Base-by-base conservation (phyloP, 1,284 basidiomycete species). In the Blastosporella zonata region DNA sequence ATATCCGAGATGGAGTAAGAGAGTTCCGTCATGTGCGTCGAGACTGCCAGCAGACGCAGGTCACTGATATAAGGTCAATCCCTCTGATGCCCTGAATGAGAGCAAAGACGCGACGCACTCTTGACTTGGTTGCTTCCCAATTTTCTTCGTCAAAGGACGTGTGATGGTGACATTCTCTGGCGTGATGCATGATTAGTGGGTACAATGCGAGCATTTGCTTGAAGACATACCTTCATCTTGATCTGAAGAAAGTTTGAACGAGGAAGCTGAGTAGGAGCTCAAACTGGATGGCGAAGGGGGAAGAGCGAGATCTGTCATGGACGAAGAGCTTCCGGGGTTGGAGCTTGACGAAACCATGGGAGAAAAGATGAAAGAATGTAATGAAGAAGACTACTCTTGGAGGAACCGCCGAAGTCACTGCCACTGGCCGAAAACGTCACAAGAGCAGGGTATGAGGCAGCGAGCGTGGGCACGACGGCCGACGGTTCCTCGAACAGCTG, bases 1-100 rank as follows among this genome's bases (percentile, higher is more conserved):
- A 91, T 88, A 65, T 91, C 89, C 22, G 87, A 89, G 54, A 91
- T 84, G 57, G 78, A 79, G 62, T 88, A 91, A 3, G 85, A 86
- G 35, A 90, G 75, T 63, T 91, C 88, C 10, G 88, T 90, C 60
- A 91, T 87, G 60, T 84, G 84, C 0, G 87, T 86, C n/a, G 87
- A 89, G 57, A 87, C 73, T 29, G 87, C 86, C 29, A 91, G 70
- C 36, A 88, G 63, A 43, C 79, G 84, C 36, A 91, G 71, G 62
- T 90, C 84, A 48, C 84, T 88, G 66, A 47, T 49, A 23, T 25
- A 23, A 15, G 39, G 4, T 27, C 27, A 15, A 46, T 47, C 17
- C 50, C n/a, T 55, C 55, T 49, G 36, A 40, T 33, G 27, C 28
- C 36, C 37, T 10, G 52, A 44, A 38, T 22, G 50, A 34, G 43